phyloP scores from a whole-genome alignment of 495 filamentous ascomycete species.

The Talaromyces trachyspermus region DNA sequence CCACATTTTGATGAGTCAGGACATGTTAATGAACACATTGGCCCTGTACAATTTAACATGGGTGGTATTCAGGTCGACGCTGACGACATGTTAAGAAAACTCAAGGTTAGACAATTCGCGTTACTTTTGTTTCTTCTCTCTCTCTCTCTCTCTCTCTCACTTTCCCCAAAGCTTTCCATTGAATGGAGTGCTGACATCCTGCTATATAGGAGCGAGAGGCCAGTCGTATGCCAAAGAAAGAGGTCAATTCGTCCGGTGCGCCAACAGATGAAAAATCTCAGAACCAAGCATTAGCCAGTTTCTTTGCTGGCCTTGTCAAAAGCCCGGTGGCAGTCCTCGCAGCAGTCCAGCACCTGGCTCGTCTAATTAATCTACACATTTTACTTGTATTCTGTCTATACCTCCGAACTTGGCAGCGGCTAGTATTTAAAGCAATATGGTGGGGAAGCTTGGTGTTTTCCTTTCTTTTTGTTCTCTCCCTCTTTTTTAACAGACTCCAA shows the following conservation, averaged over 20 bases:
- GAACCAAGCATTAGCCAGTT: slow-evolving; percentile 59
- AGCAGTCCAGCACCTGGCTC: slow-evolving; percentile 27
- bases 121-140: not conserved
- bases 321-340: slow-evolving; percentile 36
- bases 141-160: too few species aligned
- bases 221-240: slow-evolving; percentile 41
- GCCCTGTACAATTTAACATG: slow-evolving; percentile 94
- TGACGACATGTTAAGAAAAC: slow-evolving; percentile 84
- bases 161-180: too few species aligned
- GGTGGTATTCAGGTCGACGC: slow-evolving; percentile 95
- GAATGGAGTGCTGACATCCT: slow-evolving; percentile 12
- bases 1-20: slow-evolving; percentile 41
- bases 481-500: slow-evolving; percentile 1
- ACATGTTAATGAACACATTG: slow-evolving; percentile 79
- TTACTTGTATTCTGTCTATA: slow-evolving; percentile 14
- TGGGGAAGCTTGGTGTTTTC: slow-evolving; percentile 4
- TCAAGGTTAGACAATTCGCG: slow-evolving; percentile 55
- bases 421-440: not conserved
- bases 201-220: slow-evolving; percentile 46
- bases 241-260: slow-evolving; percentile 18
- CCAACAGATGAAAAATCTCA: slow-evolving; percentile 52
- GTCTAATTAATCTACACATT: not conserved
- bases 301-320: slow-evolving; percentile 64
- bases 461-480: slow-evolving; percentile 1
- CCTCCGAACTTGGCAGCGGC: not conserved